These are phyloP conservation scores for Beauveria sp. DNA, from an alignment of 2,329 filamentous ascomycete species.

Conservation along the genomic window DNA sequence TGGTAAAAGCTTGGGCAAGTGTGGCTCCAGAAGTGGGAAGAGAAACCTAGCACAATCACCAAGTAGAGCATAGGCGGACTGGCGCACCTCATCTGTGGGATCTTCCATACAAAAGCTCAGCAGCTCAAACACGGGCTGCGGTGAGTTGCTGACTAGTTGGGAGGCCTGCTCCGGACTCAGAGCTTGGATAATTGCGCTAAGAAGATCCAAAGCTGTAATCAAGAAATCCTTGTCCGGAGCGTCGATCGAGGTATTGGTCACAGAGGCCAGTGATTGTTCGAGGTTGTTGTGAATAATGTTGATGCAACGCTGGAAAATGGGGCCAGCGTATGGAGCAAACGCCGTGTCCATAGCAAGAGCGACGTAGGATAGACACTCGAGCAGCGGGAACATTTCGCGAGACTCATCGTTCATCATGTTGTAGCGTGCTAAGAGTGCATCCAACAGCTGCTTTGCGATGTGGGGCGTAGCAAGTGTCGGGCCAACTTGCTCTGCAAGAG, in stretches of 20 bases:
- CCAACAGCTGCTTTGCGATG: slow-evolving; percentile 83
- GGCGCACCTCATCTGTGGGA: slow-evolving; percentile 80
- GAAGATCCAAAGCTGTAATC: slow-evolving; percentile 85
- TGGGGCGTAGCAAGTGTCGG: slow-evolving; percentile 71
- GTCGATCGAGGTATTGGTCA: slow-evolving; percentile 61
- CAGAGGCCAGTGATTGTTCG: slow-evolving; percentile 66
- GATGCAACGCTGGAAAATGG: slow-evolving; percentile 82
- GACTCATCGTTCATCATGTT: slow-evolving; percentile 81
- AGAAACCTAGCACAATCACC: slow-evolving; percentile 94
- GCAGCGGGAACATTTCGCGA: slow-evolving; percentile 83
- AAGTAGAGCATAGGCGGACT: slow-evolving; percentile 90
- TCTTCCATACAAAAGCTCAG: slow-evolving; percentile 91
- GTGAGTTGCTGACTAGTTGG: slow-evolving; percentile 67
- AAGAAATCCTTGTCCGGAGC: slow-evolving; percentile 93
- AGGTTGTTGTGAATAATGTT: slow-evolving; percentile 89
- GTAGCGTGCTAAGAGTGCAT: slow-evolving; percentile 82
- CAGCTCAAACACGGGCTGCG: slow-evolving; percentile 83
- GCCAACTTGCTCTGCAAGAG: slow-evolving; percentile 84
- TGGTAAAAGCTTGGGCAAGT: slow-evolving; percentile 66
- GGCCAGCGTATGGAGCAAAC: slow-evolving; percentile 77
- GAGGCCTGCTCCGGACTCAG: slow-evolving; percentile 65
- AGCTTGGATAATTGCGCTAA: slow-evolving; percentile 90
- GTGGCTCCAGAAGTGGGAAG: slow-evolving; percentile 70
- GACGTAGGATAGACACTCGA: slow-evolving; percentile 96
- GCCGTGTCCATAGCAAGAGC: slow-evolving; percentile 73